Conservation (phyloP, 2,329 filamentous ascomycete genomes). For the Fusarium verticillioides region DNA sequence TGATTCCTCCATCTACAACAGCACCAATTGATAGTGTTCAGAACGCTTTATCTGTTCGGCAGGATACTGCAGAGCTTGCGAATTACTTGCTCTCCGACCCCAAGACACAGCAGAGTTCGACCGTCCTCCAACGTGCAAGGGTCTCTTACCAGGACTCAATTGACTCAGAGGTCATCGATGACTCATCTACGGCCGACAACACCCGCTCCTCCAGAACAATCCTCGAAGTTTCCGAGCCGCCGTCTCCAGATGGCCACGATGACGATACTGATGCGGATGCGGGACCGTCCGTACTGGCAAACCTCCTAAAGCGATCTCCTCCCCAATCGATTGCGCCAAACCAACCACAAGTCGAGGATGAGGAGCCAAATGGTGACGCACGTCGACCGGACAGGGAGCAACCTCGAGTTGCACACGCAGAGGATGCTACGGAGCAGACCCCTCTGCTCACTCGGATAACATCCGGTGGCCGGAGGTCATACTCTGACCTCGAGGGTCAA, state of each 20-base stretch:
- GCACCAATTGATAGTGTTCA: slow-evolving; percentile 74
- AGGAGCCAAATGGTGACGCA: slow-evolving; percentile 18
- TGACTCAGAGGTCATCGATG: slow-evolving; percentile 36
- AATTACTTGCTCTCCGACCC: slow-evolving; percentile 80
- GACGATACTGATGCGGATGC: slow-evolving; percentile 34
- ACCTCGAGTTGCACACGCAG: slow-evolving; percentile 9
- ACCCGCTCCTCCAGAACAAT: slow-evolving; percentile 62
- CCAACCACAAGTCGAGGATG: slow-evolving; percentile 20
- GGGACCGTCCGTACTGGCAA: slow-evolving; percentile 59
- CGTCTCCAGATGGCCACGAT: slow-evolving; percentile 41
- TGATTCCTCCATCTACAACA: slow-evolving; percentile 39
- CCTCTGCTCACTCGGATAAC: slow-evolving; percentile 57
- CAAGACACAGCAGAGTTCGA: slow-evolving; percentile 55
- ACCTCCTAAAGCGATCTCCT: slow-evolving; percentile 62
- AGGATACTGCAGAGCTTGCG: slow-evolving; percentile 88
- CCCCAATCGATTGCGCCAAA: slow-evolving; percentile 50
- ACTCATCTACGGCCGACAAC: slow-evolving; percentile 38
- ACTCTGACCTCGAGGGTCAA: slow-evolving; percentile 63
- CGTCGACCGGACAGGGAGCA: slow-evolving; percentile 20
- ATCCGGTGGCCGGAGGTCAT: slow-evolving; percentile 45
- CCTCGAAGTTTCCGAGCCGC: slow-evolving; percentile 67
- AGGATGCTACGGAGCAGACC: slow-evolving; percentile 56
- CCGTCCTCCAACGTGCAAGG: slow-evolving; percentile 57
- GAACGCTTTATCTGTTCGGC: slow-evolving; percentile 81
- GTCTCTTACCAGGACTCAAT: slow-evolving; percentile 46